Evolutionary conservation across 169 alveolate genomes (phyloP), one percentile per base, ranked within the genome.

Genomic region (Fabrea salina): DNA sequence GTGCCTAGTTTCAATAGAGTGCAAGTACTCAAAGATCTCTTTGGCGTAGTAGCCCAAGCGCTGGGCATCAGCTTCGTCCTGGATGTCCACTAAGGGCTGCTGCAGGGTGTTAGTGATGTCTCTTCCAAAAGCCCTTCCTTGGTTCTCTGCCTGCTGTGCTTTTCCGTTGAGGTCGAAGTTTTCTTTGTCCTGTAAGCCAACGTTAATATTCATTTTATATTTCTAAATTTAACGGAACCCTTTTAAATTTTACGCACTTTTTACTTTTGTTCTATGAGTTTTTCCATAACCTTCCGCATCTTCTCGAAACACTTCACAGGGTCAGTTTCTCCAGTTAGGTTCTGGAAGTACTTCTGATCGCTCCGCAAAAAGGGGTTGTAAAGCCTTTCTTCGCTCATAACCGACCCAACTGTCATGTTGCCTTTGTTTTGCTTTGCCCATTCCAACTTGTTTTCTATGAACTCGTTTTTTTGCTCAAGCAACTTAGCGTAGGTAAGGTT

Each of bases 321-420:
- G 61, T 86, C 92, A 3, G 16, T 5, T 41, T 75, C 89, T 16
- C 74, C 84, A 11, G 87, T 80, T 3, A 86, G 50, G 8, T 82
- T 49, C 30, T 35, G 7, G 44, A 49, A 82, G 47, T 49, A 57
- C 0, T 77, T 66, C 25, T 82, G 83, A 16, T 70, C 74, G 47
- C 80, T 39, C 35, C 88, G 50, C 16, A 86, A 56, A 75, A 80
- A 87, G 22, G 92, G 92, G 53, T 87, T 86, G 68, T 83, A 79
- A 19, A 86, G 64, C 47, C 85, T 75, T 32, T 87, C 92, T 32
- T 83, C 86, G 19, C 74, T 67, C 5, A 87, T 27, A n/a, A 56
- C 43, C 1, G 77, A 35, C 1, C 86, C 85, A 3, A 83, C 84
- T n/a, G 78, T 58, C 35, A 51, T 51, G 4, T 58, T 82, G 39